phyloP scores from a whole-genome alignment of 2,329 filamentous ascomycete genomes.

The Alternaria gaisen region DNA sequence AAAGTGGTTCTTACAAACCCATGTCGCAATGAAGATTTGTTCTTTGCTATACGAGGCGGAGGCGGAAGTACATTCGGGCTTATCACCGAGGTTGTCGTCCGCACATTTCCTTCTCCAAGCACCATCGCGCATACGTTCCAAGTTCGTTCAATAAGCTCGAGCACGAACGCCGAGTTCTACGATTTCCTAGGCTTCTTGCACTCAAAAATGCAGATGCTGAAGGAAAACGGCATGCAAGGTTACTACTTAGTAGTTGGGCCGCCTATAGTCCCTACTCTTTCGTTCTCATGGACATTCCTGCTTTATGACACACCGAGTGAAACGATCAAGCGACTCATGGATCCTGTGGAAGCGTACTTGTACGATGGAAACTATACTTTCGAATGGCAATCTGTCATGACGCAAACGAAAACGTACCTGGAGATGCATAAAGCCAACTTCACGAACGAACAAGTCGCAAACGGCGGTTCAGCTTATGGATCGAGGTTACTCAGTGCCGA shows the following conservation, averaged over 20 bases:
- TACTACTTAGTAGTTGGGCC: constrained; percentile 39
- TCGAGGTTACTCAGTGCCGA: constrained; percentile 33
- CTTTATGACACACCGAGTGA: constrained; percentile 34
- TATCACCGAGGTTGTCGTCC: constrained; percentile 35
- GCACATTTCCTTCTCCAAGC: constrained; percentile 42
- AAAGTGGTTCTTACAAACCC: constrained; percentile 29
- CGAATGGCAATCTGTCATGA: constrained; percentile 22
- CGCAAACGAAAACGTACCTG: constrained; percentile 22
- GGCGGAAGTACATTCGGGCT: constrained; percentile 56
- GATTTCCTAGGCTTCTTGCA: constrained; percentile 33
- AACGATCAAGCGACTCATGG: constrained; percentile 27
- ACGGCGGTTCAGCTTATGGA: constrained; percentile 27
- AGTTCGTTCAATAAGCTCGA: constrained; percentile 15
- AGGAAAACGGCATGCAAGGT: constrained; percentile 39
- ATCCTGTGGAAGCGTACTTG: constrained; percentile 28
- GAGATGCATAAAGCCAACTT: constrained; percentile 8
- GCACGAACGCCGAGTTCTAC: constrained; percentile 27
- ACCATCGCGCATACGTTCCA: constrained; percentile 28
- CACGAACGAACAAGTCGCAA: constrained; percentile 35
- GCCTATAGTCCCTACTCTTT: constrained; percentile 21
- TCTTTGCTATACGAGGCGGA: constrained; percentile 54
- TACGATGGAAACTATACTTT: constrained; percentile 17
- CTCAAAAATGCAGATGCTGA: constrained; percentile 32
- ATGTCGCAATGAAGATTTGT: constrained; percentile 43
- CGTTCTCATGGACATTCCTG: constrained; percentile 30